Evolutionary conservation across 73 alveolate genomes (phyloP).

Genomic region (Breviolum minutum): DNA sequence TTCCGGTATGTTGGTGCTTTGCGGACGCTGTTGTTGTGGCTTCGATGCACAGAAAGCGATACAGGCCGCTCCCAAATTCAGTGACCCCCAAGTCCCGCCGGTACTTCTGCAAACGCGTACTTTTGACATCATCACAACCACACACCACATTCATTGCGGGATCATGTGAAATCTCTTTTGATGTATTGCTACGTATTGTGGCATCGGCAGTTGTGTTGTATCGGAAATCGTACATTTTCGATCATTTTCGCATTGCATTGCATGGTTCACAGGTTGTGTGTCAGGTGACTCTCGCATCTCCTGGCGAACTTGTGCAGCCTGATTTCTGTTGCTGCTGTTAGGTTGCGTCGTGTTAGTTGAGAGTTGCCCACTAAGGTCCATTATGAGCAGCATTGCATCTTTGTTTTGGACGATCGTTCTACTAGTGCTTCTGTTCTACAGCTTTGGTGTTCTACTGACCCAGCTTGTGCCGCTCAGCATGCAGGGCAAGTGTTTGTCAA

Average conservation of each 20-base stretch:
- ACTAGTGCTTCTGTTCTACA: conserved; percentile 27
- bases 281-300: background rate
- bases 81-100: too few species aligned
- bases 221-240: background rate
- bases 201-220: background rate
- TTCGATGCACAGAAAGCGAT: background rate
- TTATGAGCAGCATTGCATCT: conserved; percentile 65
- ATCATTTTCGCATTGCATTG: background rate
- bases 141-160: too few species aligned
- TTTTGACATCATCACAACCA: too few species aligned
- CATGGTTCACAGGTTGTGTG: too few species aligned
- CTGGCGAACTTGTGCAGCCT: background rate
- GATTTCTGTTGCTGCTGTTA: background rate
- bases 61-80: too few species aligned
- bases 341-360: background rate
- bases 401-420: conserved; percentile 55
- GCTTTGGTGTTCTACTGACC: conserved; percentile 50
- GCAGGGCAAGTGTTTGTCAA: background rate
- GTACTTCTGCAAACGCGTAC: too few species aligned
- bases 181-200: background rate
- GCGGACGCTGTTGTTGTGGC: conserved; percentile 75
- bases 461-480: conserved; percentile 49
- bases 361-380: background rate
- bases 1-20: conserved; percentile 47
- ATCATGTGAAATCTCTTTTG: background rate